Base-by-base conservation (phyloP, 2,329 filamentous ascomycete genomes). In the Monosporascus cannonballus region DNA sequence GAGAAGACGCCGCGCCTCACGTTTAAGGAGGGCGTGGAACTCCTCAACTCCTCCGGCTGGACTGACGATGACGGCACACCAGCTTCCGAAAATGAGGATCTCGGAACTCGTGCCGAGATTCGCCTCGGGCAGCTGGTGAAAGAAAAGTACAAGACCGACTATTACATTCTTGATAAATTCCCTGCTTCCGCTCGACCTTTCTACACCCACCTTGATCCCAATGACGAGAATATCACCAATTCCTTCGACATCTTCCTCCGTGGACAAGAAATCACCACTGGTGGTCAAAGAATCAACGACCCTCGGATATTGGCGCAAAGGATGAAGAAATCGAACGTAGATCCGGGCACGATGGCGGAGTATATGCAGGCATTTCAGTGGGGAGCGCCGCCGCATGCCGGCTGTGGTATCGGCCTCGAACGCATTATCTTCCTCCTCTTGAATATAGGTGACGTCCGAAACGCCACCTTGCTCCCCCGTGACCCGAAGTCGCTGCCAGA, bases 221-320 rank as follows among this genome's bases (percentile, higher is more conserved):
- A 62, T 3, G 59, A 67, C n/a, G 61, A 64, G 0, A 56, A 55
- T 0, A 44, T 85, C 67, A 96, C 92, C 49, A 96, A 96, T 67
- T 96, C 92, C 0, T 96, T 96, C 63, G 92, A 96, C 67, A 95
- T 96, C 53, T 96, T 96, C 73, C 80, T 96, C 44, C 87, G 92
- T 30, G 92, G 92, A 0, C 92, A 96, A 65, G 92, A 96, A 69
- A 94, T 96, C 53, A 85, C 93, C 46, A 93, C 90, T 1, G 92
- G 92, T 61, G 92, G 92, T 7, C 92, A 96, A 70, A 90, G 92
- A 81, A 95, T 96, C 57, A 89, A 96, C 67, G 85, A 94, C 56
- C 80, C 88, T 0, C 73, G 78, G 4, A 80, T 89, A 65, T 76
- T 96, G n/a, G 80, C 86, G 45, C 79, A 86, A 61, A 89, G 87